A percentile compares a stretch with the other conserved stretches of the same genome.
Conservation (phyloP, 768 basidiomycete genomes). For the Mycena floridula region DNA sequence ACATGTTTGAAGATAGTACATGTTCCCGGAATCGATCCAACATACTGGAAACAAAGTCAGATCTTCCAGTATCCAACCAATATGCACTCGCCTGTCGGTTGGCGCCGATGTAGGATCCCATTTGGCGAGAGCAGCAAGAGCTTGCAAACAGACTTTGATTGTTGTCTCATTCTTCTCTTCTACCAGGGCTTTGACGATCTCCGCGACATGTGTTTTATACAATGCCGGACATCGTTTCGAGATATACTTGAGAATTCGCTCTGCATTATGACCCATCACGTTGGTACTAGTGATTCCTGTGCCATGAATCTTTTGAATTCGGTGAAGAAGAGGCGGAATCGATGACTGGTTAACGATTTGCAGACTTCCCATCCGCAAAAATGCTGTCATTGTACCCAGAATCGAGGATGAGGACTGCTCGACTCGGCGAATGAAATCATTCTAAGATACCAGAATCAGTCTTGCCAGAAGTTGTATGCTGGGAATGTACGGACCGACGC, state of each 20-base stretch:
- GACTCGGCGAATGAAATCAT: slow-evolving; percentile 72
- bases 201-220: slow-evolving; percentile 67
- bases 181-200: slow-evolving; percentile 67
- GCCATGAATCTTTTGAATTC: slow-evolving; percentile 44
- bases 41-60: background rate
- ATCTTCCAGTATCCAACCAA: background rate
- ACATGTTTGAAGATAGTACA: no score
- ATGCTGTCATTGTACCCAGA: slow-evolving; percentile 57
- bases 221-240: slow-evolving; percentile 74
- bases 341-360: slow-evolving; percentile 82
- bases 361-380: slow-evolving; percentile 67
- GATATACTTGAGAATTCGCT: slow-evolving; percentile 47
- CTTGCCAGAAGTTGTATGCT: background rate
- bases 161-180: slow-evolving; percentile 51
- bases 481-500: slow-evolving; percentile 45
- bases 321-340: slow-evolving; percentile 73
- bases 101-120: slow-evolving; percentile 28
- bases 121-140: slow-evolving; percentile 60
- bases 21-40: slow-evolving; percentile 46
- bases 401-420: slow-evolving; percentile 63
- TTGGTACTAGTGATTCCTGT: slow-evolving; percentile 27
- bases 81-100: slow-evolving; percentile 56
- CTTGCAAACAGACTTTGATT: slow-evolving; percentile 69
- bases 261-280: slow-evolving; percentile 28
- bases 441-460: slow-evolving; percentile 30